A percentile compares a stretch with the other conserved stretches of the same genome.
Evolutionary conservation across 495 filamentous ascomycete genomes (phyloP).

Genomic region (Friedmanniomyces simplex): DNA sequence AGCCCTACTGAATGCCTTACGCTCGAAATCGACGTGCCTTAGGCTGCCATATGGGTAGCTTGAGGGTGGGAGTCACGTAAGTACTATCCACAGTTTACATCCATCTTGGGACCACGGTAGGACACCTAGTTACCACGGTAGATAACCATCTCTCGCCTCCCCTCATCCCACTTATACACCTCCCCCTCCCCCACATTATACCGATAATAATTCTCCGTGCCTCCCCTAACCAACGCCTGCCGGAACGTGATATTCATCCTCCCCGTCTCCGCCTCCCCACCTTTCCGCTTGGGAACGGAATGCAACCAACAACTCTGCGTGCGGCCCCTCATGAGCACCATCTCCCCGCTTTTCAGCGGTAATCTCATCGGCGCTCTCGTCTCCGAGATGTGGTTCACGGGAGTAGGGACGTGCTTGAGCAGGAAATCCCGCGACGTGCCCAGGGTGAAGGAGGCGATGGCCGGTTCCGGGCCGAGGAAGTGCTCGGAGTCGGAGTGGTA

Average conservation of each 20-base stretch:
- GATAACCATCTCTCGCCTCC: slow-evolving; percentile 47
- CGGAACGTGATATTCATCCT: slow-evolving; percentile 70
- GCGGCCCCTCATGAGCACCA: slow-evolving; percentile 58
- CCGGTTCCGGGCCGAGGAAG: slow-evolving; percentile 55
- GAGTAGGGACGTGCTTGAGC: slow-evolving; percentile 55
- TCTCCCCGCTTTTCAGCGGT: slow-evolving; percentile 52
- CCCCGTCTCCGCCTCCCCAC: slow-evolving; percentile 43
- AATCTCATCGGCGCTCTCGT: slow-evolving; percentile 48
- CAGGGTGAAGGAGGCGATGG: slow-evolving; percentile 61
- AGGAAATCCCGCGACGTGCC: slow-evolving; percentile 57
- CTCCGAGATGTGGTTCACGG: slow-evolving; percentile 19
- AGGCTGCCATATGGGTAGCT: too few species aligned
- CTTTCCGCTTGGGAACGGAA: slow-evolving; percentile 61
- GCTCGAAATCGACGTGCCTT: too few species aligned
- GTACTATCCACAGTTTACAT: too few species aligned
- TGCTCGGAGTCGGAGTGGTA: slow-evolving; percentile 69
- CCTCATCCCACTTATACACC: slow-evolving; percentile 52
- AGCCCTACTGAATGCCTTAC: too few species aligned
- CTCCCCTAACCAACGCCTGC: slow-evolving; percentile 49
- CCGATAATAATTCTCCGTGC: slow-evolving; percentile 61
- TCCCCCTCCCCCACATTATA: slow-evolving; percentile 65
- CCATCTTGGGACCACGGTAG: too few species aligned
- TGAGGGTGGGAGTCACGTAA: too few species aligned
- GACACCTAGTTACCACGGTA: too few species aligned
- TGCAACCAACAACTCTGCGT: slow-evolving; percentile 67